Conservation (phyloP, 1,284 basidiomycete genomes). For the Rhodotorula sp. region DNA sequence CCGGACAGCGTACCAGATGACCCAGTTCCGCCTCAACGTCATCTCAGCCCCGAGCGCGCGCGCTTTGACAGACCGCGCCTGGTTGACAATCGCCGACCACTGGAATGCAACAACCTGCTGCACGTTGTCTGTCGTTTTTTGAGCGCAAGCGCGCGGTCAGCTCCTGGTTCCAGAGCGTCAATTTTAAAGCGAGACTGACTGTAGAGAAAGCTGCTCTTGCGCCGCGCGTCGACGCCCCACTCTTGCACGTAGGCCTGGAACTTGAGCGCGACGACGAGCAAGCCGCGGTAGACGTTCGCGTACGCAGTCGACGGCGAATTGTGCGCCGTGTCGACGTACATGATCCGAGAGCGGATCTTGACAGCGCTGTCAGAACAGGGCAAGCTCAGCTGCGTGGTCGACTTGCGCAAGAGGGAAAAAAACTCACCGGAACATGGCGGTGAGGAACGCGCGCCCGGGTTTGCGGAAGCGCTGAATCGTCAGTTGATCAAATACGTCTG, state of each 20-base stretch:
- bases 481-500: constrained; percentile 48
- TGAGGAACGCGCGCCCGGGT: constrained; percentile 45
- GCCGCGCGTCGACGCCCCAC: constrained; percentile 55
- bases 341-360: constrained; percentile 66
- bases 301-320: constrained; percentile 66
- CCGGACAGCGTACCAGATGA: constrained; percentile 60
- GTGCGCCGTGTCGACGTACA: constrained; percentile 71
- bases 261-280: constrained; percentile 82
- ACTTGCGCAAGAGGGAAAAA: background rate
- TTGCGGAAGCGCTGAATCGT: constrained; percentile 46
- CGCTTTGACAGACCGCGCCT: constrained; percentile 55
- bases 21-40: constrained; percentile 56
- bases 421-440: constrained; percentile 45
- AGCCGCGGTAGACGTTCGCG: constrained; percentile 81
- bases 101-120: constrained; percentile 61
- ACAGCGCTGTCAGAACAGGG: constrained; percentile 53
- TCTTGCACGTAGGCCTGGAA: constrained; percentile 75
- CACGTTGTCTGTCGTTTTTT: constrained; percentile 55
- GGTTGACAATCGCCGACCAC: constrained; percentile 58
- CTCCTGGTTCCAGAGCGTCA: background rate
- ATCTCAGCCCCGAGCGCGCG: constrained; percentile 51
- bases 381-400: background rate
- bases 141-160: background rate
- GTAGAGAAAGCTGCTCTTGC: constrained; percentile 38
- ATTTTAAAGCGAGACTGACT: background rate